phyloP scores from a whole-genome alignment of 179 eudicot genomes.

The Vitellaria paradoxa region DNA sequence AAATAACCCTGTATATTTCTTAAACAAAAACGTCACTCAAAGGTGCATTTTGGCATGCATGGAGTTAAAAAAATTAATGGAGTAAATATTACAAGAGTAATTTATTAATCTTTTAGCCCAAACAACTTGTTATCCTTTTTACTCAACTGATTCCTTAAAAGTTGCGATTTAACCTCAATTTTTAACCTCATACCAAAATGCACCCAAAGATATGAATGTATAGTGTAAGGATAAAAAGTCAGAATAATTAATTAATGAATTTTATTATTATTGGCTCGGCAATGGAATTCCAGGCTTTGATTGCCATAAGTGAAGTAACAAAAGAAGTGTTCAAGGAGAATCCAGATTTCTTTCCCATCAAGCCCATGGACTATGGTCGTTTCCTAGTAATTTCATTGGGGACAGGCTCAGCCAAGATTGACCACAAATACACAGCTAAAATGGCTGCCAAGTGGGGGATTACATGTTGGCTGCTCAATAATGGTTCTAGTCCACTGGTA shows the following conservation, averaged over 20 bases:
- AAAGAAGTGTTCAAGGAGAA: constrained; percentile 32
- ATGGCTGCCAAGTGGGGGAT: constrained; percentile 60
- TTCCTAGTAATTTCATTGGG: constrained; percentile 58
- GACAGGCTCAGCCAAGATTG: constrained; percentile 44
- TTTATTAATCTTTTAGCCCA: no score
- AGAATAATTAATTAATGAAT: no score
- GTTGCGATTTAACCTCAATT: no score
- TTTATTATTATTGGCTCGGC: background rate
- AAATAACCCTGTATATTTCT: constrained; percentile 53
- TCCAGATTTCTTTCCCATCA: constrained; percentile 39
- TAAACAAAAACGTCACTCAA: background rate
- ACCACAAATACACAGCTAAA: constrained; percentile 34
- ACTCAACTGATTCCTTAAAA: no score
- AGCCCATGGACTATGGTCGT: constrained; percentile 29
- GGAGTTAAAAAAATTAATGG: background rate
- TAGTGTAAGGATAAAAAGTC: background rate
- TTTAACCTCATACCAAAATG: no score
- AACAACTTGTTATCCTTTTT: no score
- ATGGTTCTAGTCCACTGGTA: constrained; percentile 44
- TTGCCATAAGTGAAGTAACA: constrained; percentile 57
- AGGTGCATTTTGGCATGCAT: no score
- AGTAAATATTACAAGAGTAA: no score
- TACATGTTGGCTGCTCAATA: constrained; percentile 44
- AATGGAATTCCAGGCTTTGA: constrained; percentile 26
- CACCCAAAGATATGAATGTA: background rate